A percentile compares a stretch with the other conserved stretches of the same genome.
These are phyloP conservation scores for Cavenderia fasciculata DNA, from an alignment of 78 protist genomes.

Conservation along the genomic window DNA sequence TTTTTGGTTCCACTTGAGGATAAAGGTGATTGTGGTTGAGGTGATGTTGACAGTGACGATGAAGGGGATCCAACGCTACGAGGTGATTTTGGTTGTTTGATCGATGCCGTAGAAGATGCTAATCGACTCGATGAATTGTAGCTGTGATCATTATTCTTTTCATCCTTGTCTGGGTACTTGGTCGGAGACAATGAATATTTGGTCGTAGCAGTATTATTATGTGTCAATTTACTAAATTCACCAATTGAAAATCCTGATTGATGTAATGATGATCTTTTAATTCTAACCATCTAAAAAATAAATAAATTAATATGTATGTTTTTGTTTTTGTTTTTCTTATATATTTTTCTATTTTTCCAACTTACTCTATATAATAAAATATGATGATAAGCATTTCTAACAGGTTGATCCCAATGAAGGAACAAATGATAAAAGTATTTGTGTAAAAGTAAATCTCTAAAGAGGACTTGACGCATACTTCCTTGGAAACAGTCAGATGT, in stretches of 20 bases:
- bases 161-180: slow-evolving; percentile 31
- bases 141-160: slow-evolving; percentile 1
- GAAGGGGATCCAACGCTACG: not conserved
- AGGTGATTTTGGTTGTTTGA: not conserved
- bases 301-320: not conserved
- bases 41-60: not conserved
- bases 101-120: slow-evolving; percentile 1
- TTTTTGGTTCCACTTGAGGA: slow-evolving; percentile 1
- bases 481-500: slow-evolving; percentile 60
- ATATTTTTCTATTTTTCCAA: too few species aligned
- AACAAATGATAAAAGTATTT: slow-evolving; percentile 65
- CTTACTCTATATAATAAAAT: slow-evolving; percentile 30
- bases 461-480: slow-evolving; percentile 1
- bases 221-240: slow-evolving; percentile 60
- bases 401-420: slow-evolving; percentile 77
- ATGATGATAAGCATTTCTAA: slow-evolving; percentile 76
- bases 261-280: slow-evolving; percentile 32
- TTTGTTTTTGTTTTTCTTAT: not conserved
- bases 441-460: slow-evolving; percentile 22
- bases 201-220: slow-evolving; percentile 18
- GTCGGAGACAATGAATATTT: slow-evolving; percentile 37
- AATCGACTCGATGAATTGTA: slow-evolving; percentile 40
- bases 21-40: not conserved
- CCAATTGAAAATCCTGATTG: slow-evolving; percentile 42
- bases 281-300: slow-evolving; percentile 57